Evolutionary conservation across 805 yeast genomes (phyloP).

Genomic region (Nematodospora valgi): DNA sequence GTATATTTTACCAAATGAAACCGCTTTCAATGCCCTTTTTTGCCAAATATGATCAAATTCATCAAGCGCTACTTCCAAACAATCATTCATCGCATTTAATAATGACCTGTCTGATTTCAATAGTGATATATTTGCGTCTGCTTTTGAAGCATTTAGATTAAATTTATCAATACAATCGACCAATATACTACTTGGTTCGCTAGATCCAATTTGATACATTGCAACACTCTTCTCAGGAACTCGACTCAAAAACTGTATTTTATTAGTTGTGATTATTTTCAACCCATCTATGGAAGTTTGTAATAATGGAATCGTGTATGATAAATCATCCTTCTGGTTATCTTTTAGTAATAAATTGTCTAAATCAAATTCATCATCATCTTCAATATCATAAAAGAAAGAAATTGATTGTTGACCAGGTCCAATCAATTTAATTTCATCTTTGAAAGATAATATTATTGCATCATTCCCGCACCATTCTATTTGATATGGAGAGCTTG

Average conservation of each 20-base stretch:
- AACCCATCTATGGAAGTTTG: slow-evolving; percentile 69
- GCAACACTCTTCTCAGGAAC: slow-evolving; percentile 57
- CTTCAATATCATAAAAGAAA: slow-evolving; percentile 46
- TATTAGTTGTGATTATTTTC: slow-evolving; percentile 54
- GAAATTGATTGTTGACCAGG: slow-evolving; percentile 60
- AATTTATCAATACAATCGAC: slow-evolving; percentile 69
- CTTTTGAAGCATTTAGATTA: slow-evolving; percentile 68
- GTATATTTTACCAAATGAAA: slow-evolving; percentile 77
- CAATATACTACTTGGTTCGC: slow-evolving; percentile 76
- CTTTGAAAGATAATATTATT: slow-evolving; percentile 58
- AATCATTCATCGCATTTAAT: slow-evolving; percentile 60
- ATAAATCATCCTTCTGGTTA: slow-evolving; percentile 12
- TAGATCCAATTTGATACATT: slow-evolving; percentile 78
- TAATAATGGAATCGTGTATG: slow-evolving; percentile 35
- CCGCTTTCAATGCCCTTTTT: slow-evolving; percentile 74
- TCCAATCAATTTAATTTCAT: slow-evolving; percentile 67
- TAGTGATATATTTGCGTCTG: slow-evolving; percentile 68
- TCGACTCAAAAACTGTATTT: slow-evolving; percentile 59
- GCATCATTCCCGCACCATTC: slow-evolving; percentile 90
- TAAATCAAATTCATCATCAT: slow-evolving; percentile 24
- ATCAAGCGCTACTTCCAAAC: slow-evolving; percentile 70
- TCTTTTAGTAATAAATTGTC: slow-evolving; percentile 10
- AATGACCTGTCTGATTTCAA: slow-evolving; percentile 45
- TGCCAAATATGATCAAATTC: slow-evolving; percentile 82
- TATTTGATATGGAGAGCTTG: slow-evolving; percentile 42